Evolutionary conservation across 2,329 filamentous ascomycete genomes (phyloP), one percentile per base, ranked within the genome.

Genomic region (Magnaporthales sp.): DNA sequence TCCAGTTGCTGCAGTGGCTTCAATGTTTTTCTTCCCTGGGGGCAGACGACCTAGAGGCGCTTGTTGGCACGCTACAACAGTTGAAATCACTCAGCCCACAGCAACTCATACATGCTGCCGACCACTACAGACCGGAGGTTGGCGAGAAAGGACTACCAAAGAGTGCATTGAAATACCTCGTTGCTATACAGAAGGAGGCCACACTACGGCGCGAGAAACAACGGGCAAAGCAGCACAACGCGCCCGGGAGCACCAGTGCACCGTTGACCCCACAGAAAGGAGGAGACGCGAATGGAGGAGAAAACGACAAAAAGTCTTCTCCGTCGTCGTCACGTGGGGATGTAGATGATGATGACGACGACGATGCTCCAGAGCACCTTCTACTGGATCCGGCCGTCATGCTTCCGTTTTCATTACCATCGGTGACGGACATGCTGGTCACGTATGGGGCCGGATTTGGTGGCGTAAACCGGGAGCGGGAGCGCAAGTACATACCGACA

Each of bases 21-120:
- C 95, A 99, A 76, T 97, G 93, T 77, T 98, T 98, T 77, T 98
- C 95, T 1, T 97, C 93, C 0, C 84, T 98, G 4, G 92, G 89
- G 5, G 79, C 81, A 11, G 93, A 98, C 73, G 93, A 98, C 74
- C 81, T 95, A 51, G 93, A 97, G 74, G 92, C 92, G 2, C 84
- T 99, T 19, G 88, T 96, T 31, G 91, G 88, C 19, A 99, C 95
- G 0, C 80, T 98, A 26, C 90, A 97, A 73, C 95, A 98, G 76
- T 83, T 99, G 56, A 93, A 92, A 70, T 85, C 89, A 56, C 81
- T 99, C 63, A 93, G 88, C 29, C 91, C 93, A 0, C 91, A 93
- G 74, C 95, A 99, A 75, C 84, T 99, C 58, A 88, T 98, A 54
- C 95, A 97, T 75, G 87, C 93, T 9, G 93, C 93, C 61, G 93